Percentiles rank a stretch among this genome's conserved stretches.
phyloP scores from a whole-genome alignment of 2,329 filamentous ascomycete genomes.

The Penicillium sp. region DNA sequence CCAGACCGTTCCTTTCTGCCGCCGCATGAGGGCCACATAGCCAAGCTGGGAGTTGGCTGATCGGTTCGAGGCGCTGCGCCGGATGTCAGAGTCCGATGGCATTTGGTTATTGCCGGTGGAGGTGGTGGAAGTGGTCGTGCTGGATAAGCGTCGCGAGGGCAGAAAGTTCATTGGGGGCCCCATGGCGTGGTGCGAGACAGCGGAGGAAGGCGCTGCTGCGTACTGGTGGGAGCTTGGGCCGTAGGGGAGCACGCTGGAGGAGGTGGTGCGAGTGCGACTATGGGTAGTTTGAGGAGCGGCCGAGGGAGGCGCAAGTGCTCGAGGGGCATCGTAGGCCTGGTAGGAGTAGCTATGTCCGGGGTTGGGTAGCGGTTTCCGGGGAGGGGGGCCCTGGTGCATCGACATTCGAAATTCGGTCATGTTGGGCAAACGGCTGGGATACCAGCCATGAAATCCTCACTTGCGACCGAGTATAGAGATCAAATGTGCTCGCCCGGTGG shows the following conservation, averaged over 20 bases:
- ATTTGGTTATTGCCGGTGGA: slow-evolving; percentile 35
- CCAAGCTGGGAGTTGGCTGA: slow-evolving; percentile 66
- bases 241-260: slow-evolving; percentile 35
- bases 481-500: slow-evolving; percentile 5
- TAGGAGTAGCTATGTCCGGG: slow-evolving; percentile 27
- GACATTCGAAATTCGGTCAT: slow-evolving; percentile 41
- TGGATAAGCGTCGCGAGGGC: slow-evolving; percentile 38
- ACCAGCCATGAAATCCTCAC: slow-evolving; percentile 26
- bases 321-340: slow-evolving; percentile 27
- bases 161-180: slow-evolving; percentile 23
- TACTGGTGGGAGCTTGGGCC: slow-evolving; percentile 26
- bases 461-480: neutral
- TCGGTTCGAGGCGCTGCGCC: slow-evolving; percentile 76
- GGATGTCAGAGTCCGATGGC: slow-evolving; percentile 42
- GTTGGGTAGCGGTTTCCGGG: slow-evolving; percentile 30
- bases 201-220: slow-evolving; percentile 23
- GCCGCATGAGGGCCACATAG: slow-evolving; percentile 93
- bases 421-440: slow-evolving; percentile 28
- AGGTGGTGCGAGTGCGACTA: slow-evolving; percentile 43
- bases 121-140: slow-evolving; percentile 41
- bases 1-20: slow-evolving; percentile 98
- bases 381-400: slow-evolving; percentile 33
- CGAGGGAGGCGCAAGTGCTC: slow-evolving; percentile 28
- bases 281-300: slow-evolving; percentile 28
- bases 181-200: slow-evolving; percentile 30